Conservation (phyloP, 495 filamentous ascomycete genomes). For the Venustampulla echinocandica region DNA sequence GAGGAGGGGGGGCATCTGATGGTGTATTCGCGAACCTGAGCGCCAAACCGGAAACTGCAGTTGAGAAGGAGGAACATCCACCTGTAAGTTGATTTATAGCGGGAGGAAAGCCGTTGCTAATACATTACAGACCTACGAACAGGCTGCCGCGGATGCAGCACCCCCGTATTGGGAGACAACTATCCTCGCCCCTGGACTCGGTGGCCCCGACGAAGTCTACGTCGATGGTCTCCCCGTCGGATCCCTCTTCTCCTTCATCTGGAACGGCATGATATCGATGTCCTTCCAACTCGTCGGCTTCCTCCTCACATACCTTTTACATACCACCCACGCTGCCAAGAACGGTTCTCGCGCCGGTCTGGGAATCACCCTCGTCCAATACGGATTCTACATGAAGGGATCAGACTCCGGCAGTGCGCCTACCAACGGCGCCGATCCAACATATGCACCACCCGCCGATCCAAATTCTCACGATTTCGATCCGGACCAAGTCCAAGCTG, state of each 20-base stretch:
- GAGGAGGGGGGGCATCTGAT: constrained; percentile 64
- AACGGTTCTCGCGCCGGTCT: constrained; percentile 91
- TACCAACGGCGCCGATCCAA: constrained; percentile 38
- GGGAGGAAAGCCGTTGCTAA: constrained; percentile 20
- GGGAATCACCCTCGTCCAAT: constrained; percentile 92
- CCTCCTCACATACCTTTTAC: constrained; percentile 92
- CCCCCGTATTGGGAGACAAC: constrained; percentile 99
- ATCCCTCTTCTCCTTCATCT: constrained; percentile 89
- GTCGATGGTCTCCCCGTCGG: constrained; percentile 94
- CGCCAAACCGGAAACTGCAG: constrained; percentile 81
- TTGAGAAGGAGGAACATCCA: constrained; percentile 81
- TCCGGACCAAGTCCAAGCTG: constrained; percentile 47
- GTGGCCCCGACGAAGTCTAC: constrained; percentile 83
- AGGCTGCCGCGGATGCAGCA: constrained; percentile 92
- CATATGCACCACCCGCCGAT: constrained; percentile 58
- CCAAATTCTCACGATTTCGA: constrained; percentile 89
- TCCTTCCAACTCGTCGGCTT: constrained; percentile 97
- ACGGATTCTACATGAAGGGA: constrained; percentile 87
- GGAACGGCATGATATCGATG: constrained; percentile 98
- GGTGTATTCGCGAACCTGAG: constrained; percentile 93
- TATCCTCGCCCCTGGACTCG: constrained; percentile 80
- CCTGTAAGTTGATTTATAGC: constrained; percentile 54
- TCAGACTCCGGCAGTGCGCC: constrained; percentile 37
- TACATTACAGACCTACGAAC: constrained; percentile 76
- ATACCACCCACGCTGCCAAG: constrained; percentile 96